phyloP scores from a whole-genome alignment of 1,139 yeast species.

The Geotrichum histeridarum region DNA sequence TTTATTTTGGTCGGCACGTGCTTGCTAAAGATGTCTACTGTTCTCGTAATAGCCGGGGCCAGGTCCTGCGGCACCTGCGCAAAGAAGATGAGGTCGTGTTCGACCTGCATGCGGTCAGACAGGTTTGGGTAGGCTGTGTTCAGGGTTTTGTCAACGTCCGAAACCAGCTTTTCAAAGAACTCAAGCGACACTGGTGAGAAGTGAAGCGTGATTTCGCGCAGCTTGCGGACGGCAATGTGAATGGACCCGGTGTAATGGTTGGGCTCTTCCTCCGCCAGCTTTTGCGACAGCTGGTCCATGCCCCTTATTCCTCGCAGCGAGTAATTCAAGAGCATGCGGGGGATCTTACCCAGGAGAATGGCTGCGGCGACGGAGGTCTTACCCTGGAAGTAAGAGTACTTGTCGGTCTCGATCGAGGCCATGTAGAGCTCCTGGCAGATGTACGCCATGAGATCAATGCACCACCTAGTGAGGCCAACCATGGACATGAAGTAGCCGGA shows the following conservation, averaged over 20 bases:
- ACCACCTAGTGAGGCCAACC: constrained; percentile 74
- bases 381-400: constrained; percentile 13
- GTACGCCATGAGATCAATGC: constrained; percentile 61
- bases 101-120: constrained; percentile 41
- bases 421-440: constrained; percentile 59
- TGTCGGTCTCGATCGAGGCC: constrained; percentile 26
- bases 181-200: constrained; percentile 56
- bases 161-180: constrained; percentile 57
- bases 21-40: constrained; percentile 34
- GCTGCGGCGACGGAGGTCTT: constrained; percentile 31
- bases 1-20: constrained; percentile 32
- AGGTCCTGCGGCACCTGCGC: constrained; percentile 53
- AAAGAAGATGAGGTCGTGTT: constrained; percentile 62
- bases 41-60: constrained; percentile 37
- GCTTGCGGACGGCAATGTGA: constrained; percentile 31
- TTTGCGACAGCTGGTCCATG: constrained; percentile 49
- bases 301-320: constrained; percentile 66
- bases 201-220: constrained; percentile 47
- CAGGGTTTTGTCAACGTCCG: constrained; percentile 47
- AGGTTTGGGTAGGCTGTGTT: constrained; percentile 26
- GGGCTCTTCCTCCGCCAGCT: constrained; percentile 33
- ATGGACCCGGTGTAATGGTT: constrained; percentile 24
- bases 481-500: constrained; percentile 55
- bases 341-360: constrained; percentile 54
- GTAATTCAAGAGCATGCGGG: constrained; percentile 63